Evolutionary conservation across 495 filamentous ascomycete species (phyloP).

Genomic region (Talaromyces proteolyticus): DNA sequence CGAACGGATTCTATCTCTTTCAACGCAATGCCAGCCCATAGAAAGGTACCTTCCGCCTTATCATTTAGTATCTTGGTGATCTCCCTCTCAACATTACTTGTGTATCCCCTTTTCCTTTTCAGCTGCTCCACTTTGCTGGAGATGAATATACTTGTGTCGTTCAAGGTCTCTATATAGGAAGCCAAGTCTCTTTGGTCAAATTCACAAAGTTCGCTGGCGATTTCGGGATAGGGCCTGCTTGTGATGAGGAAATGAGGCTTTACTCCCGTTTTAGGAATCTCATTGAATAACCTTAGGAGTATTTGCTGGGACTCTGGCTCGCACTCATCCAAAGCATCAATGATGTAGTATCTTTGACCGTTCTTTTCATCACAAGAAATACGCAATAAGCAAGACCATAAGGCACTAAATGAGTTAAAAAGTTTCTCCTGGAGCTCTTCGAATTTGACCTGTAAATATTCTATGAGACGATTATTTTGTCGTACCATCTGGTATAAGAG

Average conservation of each 20-base stretch:
- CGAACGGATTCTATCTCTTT: conserved; percentile 6
- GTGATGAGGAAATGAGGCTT: conserved; percentile 19
- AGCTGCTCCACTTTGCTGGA: conserved; percentile 13
- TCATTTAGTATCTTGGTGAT: conserved; percentile 13
- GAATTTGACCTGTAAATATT: conserved; percentile 16
- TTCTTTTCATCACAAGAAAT: conserved; percentile 2
- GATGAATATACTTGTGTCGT: conserved; percentile 17
- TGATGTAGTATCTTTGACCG: conserved; percentile 16
- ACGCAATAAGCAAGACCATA: conserved; percentile 15
- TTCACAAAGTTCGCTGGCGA: conserved; percentile 6
- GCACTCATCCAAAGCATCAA: conserved; percentile 25
- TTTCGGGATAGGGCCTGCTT: conserved; percentile 18
- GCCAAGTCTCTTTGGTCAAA: conserved; percentile 12
- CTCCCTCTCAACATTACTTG: conserved; percentile 6
- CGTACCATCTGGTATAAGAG: conserved; percentile 20
- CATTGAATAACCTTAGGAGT: conserved; percentile 13
- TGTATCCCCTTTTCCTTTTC: conserved; percentile 10
- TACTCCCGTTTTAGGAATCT: conserved; percentile 3
- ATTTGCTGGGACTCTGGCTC: conserved; percentile 11
- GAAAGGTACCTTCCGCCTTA: conserved; percentile 23
- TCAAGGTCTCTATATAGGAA: conserved; percentile 6
- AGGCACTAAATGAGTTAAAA: conserved; percentile 21
- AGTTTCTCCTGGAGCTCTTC: conserved; percentile 11
- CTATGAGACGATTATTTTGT: conserved; percentile 8
- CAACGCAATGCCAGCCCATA: conserved; percentile 22